These are phyloP conservation scores for Circinella minor DNA, from an alignment of 371 early-diverging fungal genomes.

Conservation along the genomic window DNA sequence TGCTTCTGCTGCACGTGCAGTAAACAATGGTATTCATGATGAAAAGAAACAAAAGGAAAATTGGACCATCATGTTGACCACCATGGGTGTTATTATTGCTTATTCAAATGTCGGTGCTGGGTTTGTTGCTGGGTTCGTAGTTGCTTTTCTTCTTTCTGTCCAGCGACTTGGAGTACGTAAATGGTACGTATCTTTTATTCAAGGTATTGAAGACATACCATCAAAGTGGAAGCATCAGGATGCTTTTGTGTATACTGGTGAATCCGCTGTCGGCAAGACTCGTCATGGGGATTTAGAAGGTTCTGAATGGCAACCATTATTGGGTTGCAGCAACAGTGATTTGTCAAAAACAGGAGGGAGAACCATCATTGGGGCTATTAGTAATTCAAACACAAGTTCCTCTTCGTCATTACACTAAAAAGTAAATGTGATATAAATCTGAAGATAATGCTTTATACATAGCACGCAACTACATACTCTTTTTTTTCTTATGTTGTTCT, in stretches of 20 bases:
- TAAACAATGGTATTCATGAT: conserved; percentile 47
- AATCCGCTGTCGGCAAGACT: neutral
- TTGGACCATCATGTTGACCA: conserved; percentile 71
- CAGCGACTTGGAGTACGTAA: conserved; percentile 39
- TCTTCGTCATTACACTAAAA: too few species aligned
- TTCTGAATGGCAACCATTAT: too few species aligned
- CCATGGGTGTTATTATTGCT: conserved; percentile 71
- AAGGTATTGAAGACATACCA: conserved; percentile 21
- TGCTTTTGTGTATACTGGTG: neutral
- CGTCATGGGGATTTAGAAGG: neutral
- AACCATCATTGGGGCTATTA: too few species aligned
- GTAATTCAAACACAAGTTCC: too few species aligned
- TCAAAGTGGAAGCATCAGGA: conserved; percentile 29
- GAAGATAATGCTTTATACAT: too few species aligned
- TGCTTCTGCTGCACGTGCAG: conserved; percentile 66
- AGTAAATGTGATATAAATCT: too few species aligned
- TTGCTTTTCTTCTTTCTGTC: conserved; percentile 47
- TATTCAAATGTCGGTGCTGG: conserved; percentile 88
- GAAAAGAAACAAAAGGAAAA: conserved; percentile 58
- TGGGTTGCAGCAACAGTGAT: too few species aligned
- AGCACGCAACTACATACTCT: too few species aligned
- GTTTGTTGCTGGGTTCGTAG: conserved; percentile 69
- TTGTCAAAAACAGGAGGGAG: too few species aligned
- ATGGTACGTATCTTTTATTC: conserved; percentile 21
- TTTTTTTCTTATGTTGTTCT: too few species aligned